Conservation (phyloP, 306 rosid species). For the Trichosanthes truncata region DNA sequence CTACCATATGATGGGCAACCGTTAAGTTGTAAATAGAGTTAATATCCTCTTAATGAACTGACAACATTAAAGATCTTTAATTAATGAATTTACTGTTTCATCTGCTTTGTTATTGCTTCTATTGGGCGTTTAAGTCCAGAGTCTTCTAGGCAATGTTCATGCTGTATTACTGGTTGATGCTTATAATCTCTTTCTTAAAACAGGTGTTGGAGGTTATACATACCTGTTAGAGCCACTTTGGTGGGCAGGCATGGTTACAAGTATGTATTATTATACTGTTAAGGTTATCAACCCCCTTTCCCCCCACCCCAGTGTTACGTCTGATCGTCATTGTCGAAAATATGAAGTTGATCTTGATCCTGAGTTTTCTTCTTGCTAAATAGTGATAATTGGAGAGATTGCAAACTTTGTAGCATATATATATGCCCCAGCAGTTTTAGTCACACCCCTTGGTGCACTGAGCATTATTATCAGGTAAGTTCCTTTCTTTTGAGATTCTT, state of each 20-base stretch:
- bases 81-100: background rate
- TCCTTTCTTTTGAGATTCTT: background rate
- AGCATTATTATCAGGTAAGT: slow-evolving; percentile 85
- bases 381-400: slow-evolving; percentile 89
- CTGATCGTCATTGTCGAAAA: background rate
- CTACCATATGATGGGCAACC: background rate
- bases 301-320: background rate
- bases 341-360: slow-evolving; percentile 10
- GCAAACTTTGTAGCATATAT: slow-evolving; percentile 91
- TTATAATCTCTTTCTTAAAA: slow-evolving; percentile 13
- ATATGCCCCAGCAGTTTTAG: slow-evolving; percentile 89
- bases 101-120: background rate
- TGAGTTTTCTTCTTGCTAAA: slow-evolving; percentile 4
- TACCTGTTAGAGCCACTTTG: slow-evolving; percentile 88
- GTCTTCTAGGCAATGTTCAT: background rate
- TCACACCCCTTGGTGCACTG: slow-evolving; percentile 92
- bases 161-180: background rate
- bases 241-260: slow-evolving; percentile 97
- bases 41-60: background rate
- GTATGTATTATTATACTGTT: slow-evolving; percentile 33
- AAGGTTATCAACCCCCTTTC: background rate
- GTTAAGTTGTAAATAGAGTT: background rate
- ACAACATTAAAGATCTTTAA: background rate
- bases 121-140: background rate
- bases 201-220: slow-evolving; percentile 85